Evolutionary conservation across 768 basidiomycete species (phyloP).

Genomic region (Lepiota brunneoincarnata): DNA sequence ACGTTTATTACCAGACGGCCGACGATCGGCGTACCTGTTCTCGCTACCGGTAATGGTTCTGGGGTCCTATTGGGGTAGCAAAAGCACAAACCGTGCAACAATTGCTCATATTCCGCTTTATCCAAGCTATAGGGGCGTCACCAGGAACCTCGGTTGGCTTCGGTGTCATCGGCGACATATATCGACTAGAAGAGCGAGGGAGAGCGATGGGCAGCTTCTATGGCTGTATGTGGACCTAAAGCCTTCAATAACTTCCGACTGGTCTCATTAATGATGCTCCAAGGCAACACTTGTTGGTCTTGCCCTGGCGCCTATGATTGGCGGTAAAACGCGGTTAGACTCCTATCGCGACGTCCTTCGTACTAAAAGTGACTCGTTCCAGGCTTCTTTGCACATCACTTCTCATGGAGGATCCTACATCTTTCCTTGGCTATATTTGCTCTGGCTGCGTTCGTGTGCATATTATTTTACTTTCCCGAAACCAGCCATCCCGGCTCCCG

Average conservation of each 20-base stretch:
- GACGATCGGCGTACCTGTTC: conserved; percentile 56
- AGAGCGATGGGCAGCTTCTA: conserved; percentile 61
- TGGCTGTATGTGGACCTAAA: conserved; percentile 32
- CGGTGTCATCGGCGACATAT: conserved; percentile 67
- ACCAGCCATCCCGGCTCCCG: conserved; percentile 60
- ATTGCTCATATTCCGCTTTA: conserved; percentile 60
- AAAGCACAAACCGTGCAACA: conserved; percentile 36
- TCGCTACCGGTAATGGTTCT: conserved; percentile 59
- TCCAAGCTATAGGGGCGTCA: conserved; percentile 70
- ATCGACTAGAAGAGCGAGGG: conserved; percentile 58
- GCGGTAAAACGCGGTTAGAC: conserved; percentile 33
- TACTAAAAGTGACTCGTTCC: not conserved
- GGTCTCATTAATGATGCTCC: not conserved
- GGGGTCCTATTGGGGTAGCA: conserved; percentile 61
- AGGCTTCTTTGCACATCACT: conserved; percentile 19
- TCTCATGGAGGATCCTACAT: conserved; percentile 68
- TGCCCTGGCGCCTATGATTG: conserved; percentile 56
- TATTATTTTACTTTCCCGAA: conserved; percentile 55
- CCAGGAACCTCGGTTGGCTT: conserved; percentile 53
- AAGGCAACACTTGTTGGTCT: conserved; percentile 58
- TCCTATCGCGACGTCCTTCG: not conserved
- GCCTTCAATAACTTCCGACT: not conserved
- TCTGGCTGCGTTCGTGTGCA: conserved; percentile 35
- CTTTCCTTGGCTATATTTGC: conserved; percentile 38
- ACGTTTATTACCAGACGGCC: conserved; percentile 49